Evolutionary conservation across 2,329 filamentous ascomycete species (phyloP).

Genomic region (Colletotrichum horii): DNA sequence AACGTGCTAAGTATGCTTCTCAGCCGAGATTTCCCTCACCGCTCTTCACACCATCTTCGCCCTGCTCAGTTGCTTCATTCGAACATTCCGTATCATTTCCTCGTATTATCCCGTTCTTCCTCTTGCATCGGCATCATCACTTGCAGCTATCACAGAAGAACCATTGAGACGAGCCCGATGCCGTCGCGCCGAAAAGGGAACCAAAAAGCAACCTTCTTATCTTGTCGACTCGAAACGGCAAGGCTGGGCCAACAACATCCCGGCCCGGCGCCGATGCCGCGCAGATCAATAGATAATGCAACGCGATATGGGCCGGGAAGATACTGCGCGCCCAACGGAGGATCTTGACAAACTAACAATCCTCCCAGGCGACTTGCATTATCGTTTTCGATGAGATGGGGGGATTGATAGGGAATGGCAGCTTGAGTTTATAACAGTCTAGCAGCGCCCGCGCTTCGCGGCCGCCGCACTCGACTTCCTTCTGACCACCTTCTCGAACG

Average conservation of each 20-base stretch:
- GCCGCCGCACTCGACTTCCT: not conserved
- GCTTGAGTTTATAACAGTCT: not conserved
- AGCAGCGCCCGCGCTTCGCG: not conserved
- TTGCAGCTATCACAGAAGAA: not conserved
- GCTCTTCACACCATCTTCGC: conserved; percentile 13
- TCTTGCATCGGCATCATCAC: not conserved
- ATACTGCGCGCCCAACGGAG: not conserved
- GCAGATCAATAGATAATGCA: conserved; percentile 22
- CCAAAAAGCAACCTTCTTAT: conserved; percentile 21
- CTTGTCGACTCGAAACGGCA: not conserved
- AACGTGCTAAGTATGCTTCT: not conserved
- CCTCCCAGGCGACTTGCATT: not conserved
- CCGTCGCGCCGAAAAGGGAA: not conserved
- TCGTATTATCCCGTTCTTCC: not conserved
- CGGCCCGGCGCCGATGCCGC: not conserved
- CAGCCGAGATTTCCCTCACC: not conserved
- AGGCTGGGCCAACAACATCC: conserved; percentile 5
- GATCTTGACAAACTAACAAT: not conserved
- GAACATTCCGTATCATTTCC: not conserved
- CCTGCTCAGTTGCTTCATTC: not conserved
- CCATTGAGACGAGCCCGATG: not conserved
- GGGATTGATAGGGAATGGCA: not conserved
- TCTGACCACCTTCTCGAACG: not conserved
- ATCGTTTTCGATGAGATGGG: not conserved
- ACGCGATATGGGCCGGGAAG: not conserved